Evolutionary conservation across 2,329 filamentous ascomycete genomes (phyloP).

Genomic region (Exophiala aquamarina): DNA sequence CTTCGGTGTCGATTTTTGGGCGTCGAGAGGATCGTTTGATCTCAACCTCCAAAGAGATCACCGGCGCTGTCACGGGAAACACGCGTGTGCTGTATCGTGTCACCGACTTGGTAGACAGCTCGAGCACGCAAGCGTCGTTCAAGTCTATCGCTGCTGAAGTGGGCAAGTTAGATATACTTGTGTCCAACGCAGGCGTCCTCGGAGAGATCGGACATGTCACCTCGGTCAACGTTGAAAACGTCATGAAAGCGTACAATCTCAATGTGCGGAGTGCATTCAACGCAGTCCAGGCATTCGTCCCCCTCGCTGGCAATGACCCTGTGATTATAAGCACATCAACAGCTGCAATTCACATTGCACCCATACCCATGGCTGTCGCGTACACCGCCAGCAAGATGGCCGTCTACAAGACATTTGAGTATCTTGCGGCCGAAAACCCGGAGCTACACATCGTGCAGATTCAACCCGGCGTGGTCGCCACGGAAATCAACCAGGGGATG

Average conservation of each 20-base stretch:
- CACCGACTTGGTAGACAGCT: background rate
- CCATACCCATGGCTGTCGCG: conserved; percentile 1
- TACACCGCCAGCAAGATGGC: conserved; percentile 46
- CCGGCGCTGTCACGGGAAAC: background rate
- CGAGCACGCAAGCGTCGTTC: background rate
- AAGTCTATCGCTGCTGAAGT: background rate
- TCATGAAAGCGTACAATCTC: background rate
- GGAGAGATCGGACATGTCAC: background rate
- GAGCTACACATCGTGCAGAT: conserved; percentile 40
- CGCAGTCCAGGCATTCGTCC: background rate
- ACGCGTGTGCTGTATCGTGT: background rate
- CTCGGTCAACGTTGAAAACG: background rate
- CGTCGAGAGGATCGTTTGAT: conserved; percentile 4
- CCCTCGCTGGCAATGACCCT: background rate
- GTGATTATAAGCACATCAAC: background rate
- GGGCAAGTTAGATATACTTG: background rate
- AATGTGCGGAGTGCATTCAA: conserved; percentile 1
- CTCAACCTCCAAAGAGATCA: background rate
- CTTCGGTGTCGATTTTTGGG: conserved; percentile 1
- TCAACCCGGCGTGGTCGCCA: conserved; percentile 38
- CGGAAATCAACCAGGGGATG: background rate
- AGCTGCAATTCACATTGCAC: background rate
- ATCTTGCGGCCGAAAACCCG: conserved; percentile 40
- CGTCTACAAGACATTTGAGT: conserved; percentile 41
- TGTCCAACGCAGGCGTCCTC: background rate